A percentile compares a stretch with the other conserved stretches of the same genome.
Evolutionary conservation across 805 yeast genomes (phyloP).

Genomic region (Schwanniomyces vanrijiae): DNA sequence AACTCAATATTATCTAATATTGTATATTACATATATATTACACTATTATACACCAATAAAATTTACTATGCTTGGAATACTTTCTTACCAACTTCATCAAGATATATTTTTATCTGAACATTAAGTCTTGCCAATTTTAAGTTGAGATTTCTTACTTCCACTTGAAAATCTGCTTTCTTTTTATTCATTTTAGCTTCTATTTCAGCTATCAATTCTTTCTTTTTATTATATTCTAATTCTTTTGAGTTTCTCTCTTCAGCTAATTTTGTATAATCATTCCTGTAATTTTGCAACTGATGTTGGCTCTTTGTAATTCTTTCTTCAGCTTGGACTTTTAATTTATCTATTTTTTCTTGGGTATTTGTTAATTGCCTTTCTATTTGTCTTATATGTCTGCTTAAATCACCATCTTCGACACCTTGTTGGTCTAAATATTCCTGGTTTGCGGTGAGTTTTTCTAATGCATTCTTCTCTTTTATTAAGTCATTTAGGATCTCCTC

Average conservation of each 20-base stretch:
- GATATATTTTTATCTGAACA: slow-evolving; percentile 53
- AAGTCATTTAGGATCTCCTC: slow-evolving; percentile 53
- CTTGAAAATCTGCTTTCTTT: slow-evolving; percentile 44
- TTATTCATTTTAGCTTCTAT: slow-evolving; percentile 42
- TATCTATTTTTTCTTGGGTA: slow-evolving; percentile 47
- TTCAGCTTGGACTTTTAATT: slow-evolving; percentile 42
- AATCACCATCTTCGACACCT: slow-evolving; percentile 36
- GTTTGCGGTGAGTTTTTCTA: slow-evolving; percentile 33
- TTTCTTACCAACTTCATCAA: slow-evolving; percentile 49
- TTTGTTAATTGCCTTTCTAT: slow-evolving; percentile 49
- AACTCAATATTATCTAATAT: neutral
- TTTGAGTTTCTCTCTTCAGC: slow-evolving; percentile 48
- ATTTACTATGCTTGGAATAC: slow-evolving; percentile 7
- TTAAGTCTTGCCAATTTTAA: slow-evolving; percentile 55
- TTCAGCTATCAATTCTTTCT: slow-evolving; percentile 46
- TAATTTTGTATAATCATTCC: slow-evolving; percentile 47
- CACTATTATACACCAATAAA: slow-evolving; percentile 8
- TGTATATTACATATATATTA: slow-evolving; percentile 4
- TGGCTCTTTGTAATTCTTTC: slow-evolving; percentile 45
- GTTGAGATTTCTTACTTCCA: slow-evolving; percentile 53
- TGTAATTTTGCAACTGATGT: slow-evolving; percentile 42
- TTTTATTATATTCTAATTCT: slow-evolving; percentile 49
- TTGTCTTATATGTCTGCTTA: slow-evolving; percentile 45
- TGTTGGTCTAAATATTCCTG: slow-evolving; percentile 43
- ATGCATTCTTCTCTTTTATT: slow-evolving; percentile 40